Percentiles rank a stretch among this genome's conserved stretches.
These are phyloP conservation scores for Metschnikowia sp. DNA, from an alignment of 805 yeast genomes.

Conservation along the genomic window DNA sequence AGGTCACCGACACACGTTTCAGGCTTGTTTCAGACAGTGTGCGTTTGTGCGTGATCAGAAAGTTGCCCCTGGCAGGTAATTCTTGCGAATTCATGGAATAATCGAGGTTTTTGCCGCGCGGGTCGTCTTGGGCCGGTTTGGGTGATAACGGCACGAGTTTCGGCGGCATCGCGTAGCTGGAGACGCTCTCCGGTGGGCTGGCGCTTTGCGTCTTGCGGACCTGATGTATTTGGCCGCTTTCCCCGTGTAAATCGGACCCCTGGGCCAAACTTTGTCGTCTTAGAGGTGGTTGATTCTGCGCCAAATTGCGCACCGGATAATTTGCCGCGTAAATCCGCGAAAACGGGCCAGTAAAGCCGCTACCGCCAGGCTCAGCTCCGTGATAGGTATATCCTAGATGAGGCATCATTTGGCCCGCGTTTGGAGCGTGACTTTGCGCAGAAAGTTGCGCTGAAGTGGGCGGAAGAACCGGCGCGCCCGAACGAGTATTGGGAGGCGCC, in stretches of 20 bases:
- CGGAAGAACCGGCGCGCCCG: background rate
- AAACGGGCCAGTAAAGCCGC: background rate
- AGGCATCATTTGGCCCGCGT: background rate
- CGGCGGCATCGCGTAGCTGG: background rate
- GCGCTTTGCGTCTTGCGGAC: constrained; percentile 5
- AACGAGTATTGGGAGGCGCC: background rate
- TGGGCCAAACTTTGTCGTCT: constrained; percentile 8
- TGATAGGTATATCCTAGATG: background rate
- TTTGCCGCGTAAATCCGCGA: constrained; percentile 1
- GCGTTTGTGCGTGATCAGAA: constrained; percentile 21
- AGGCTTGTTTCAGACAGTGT: constrained; percentile 22
- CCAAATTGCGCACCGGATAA: background rate
- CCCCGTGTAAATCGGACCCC: background rate
- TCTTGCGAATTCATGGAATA: background rate
- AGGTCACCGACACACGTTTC: constrained; percentile 1
- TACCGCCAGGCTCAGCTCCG: background rate
- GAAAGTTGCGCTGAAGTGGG: background rate
- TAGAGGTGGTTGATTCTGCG: background rate
- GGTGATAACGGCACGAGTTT: constrained; percentile 8
- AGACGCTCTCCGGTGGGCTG: constrained; percentile 3
- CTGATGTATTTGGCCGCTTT: background rate
- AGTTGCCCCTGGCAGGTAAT: constrained; percentile 20
- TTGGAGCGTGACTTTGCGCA: background rate
- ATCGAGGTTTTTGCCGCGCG: background rate
- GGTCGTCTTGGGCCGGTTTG: background rate